phyloP scores from a whole-genome alignment of 2,329 filamentous ascomycete species.

The Colletotrichum brevisporum region DNA sequence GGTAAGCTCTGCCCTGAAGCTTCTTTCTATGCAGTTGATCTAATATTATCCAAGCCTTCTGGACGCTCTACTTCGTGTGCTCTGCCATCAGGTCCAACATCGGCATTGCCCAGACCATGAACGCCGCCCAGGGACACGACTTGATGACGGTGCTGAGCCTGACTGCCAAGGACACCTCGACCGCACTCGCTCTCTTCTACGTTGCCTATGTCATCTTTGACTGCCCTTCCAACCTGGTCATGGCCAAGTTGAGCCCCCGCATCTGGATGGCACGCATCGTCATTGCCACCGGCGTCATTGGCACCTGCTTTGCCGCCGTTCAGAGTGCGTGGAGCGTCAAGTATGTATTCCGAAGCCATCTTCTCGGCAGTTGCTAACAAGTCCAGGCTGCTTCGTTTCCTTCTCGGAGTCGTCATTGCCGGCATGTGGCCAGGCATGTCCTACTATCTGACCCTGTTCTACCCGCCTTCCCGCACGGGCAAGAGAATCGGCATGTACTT shows the following conservation, averaged over 20 bases:
- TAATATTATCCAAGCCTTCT: constrained; percentile 73
- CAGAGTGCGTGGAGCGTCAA: constrained; percentile 88
- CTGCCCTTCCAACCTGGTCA: constrained; percentile 88
- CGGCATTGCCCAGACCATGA: constrained; percentile 96
- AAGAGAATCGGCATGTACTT: constrained; percentile 93
- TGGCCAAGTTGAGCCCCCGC: constrained; percentile 87
- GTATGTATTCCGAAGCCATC: constrained; percentile 56
- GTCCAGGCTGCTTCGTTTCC: constrained; percentile 79
- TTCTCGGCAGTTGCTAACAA: constrained; percentile 36
- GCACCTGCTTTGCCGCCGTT: constrained; percentile 86
- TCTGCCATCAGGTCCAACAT: constrained; percentile 94
- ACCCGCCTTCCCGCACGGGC: constrained; percentile 86
- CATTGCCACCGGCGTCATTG: constrained; percentile 87
- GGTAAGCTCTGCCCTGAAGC: constrained; percentile 50
- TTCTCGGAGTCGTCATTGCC: constrained; percentile 89
- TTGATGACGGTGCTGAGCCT: constrained; percentile 80
- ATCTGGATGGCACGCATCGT: constrained; percentile 96
- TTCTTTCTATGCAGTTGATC: not conserved
- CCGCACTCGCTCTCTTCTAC: constrained; percentile 89
- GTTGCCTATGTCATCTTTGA: constrained; percentile 94
- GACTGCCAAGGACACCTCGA: constrained; percentile 83
- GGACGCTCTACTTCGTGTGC: constrained; percentile 92
- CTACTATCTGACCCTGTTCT: constrained; percentile 92
- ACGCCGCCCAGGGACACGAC: constrained; percentile 77
- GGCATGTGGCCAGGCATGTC: constrained; percentile 98